Evolutionary conservation across 2,329 filamentous ascomycete genomes (phyloP).

Genomic region (Metarhizium humberi): DNA sequence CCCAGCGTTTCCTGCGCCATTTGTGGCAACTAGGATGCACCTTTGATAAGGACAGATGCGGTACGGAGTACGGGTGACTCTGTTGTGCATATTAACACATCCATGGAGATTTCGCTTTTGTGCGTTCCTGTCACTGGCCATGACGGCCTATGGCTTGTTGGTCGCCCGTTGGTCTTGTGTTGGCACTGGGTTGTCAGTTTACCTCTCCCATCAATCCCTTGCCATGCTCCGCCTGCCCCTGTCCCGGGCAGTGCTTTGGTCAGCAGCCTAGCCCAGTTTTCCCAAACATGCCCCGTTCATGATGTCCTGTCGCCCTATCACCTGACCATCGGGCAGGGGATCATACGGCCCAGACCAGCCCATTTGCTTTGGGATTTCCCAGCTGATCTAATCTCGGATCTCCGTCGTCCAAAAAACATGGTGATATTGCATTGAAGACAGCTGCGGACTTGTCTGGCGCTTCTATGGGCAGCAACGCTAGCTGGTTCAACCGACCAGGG

Average conservation of each 20-base stretch:
- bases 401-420: not conserved
- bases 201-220: not conserved
- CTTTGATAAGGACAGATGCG: not conserved
- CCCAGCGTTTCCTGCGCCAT: not conserved
- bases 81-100: not conserved
- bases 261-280: constrained; percentile 4
- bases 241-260: constrained; percentile 7
- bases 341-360: constrained; percentile 6
- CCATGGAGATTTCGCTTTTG: not conserved
- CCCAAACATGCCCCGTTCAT: constrained; percentile 1
- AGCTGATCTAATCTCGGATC: constrained; percentile 3
- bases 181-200: not conserved
- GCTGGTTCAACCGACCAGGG: too few species aligned
- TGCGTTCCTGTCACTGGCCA: not conserved
- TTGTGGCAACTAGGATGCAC: not conserved
- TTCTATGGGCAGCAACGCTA: not conserved
- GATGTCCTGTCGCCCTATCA: constrained; percentile 6
- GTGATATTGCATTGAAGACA: not conserved
- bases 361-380: not conserved
- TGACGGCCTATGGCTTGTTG: not conserved
- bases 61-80: not conserved
- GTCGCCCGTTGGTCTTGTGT: not conserved
- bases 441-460: not conserved
- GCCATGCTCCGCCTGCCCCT: constrained; percentile 2
- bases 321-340: constrained; percentile 5